A percentile compares a stretch with the other conserved stretches of the same genome.
Conservation (phyloP, 2,329 filamentous ascomycete species). For the Fusarium virguliforme region DNA sequence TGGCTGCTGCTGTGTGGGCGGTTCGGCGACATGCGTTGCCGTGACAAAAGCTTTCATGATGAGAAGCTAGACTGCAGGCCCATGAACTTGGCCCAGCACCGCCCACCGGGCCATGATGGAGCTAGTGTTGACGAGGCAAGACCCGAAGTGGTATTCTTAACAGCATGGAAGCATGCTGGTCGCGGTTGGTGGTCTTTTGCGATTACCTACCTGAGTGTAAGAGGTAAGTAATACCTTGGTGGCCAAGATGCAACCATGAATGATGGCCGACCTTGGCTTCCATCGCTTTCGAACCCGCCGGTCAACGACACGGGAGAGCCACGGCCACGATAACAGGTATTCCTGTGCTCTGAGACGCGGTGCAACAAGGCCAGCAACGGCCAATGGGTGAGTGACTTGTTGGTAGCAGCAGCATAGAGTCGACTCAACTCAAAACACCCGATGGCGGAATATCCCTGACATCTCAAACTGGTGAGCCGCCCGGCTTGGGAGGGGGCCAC, state of each 20-base stretch:
- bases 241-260: conserved; percentile 36
- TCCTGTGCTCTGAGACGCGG: conserved; percentile 20
- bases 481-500: background rate
- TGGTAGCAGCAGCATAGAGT: conserved; percentile 31
- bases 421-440: conserved; percentile 48
- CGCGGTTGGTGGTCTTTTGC: conserved; percentile 1
- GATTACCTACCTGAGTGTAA: conserved; percentile 15
- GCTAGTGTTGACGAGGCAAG: conserved; percentile 27
- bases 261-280: conserved; percentile 32
- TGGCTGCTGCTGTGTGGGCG: conserved; percentile 22
- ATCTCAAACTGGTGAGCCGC: conserved; percentile 33
- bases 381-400: conserved; percentile 14
- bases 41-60: conserved; percentile 47
- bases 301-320: conserved; percentile 20
- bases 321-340: conserved; percentile 19
- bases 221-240: conserved; percentile 8
- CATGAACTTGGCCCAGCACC: conserved; percentile 20
- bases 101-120: conserved; percentile 12
- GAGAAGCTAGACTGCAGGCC: conserved; percentile 22
- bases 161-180: conserved; percentile 12
- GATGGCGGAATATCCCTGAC: conserved; percentile 46
- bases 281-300: conserved; percentile 25
- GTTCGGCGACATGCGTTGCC: conserved; percentile 45
- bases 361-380: conserved; percentile 27
- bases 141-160: conserved; percentile 31